Evolutionary conservation across 1,284 basidiomycete species (phyloP).

Genomic region (Inonotus obliquus): DNA sequence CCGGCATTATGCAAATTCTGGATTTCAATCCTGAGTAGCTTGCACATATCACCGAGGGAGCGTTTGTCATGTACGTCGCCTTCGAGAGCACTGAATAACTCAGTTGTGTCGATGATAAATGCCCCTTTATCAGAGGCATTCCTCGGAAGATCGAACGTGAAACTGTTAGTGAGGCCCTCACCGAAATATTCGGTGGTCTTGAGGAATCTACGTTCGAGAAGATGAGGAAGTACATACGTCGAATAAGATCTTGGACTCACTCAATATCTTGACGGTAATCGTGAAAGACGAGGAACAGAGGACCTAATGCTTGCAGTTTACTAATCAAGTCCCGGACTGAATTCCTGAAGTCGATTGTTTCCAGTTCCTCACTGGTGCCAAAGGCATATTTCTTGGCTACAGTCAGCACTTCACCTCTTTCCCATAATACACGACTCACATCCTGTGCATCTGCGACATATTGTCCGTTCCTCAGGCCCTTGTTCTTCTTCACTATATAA

Average conservation of each 20-base stretch:
- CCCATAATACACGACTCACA: constrained; percentile 33
- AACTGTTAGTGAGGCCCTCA: constrained; percentile 44
- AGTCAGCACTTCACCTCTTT: background rate
- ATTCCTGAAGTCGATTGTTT: constrained; percentile 45
- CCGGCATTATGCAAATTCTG: constrained; percentile 75
- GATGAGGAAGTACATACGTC: background rate
- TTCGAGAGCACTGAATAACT: constrained; percentile 65
- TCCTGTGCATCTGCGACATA: constrained; percentile 60
- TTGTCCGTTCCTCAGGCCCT: constrained; percentile 48
- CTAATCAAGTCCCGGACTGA: constrained; percentile 48
- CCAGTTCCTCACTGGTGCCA: constrained; percentile 52
- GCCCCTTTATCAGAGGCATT: constrained; percentile 44
- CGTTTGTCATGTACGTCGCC: constrained; percentile 48
- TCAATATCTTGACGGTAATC: constrained; percentile 71
- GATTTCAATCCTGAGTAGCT: constrained; percentile 53
- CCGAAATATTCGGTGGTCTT: constrained; percentile 53
- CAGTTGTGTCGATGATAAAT: constrained; percentile 68
- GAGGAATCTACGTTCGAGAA: background rate
- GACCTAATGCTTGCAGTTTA: constrained; percentile 40
- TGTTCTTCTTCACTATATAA: constrained; percentile 60
- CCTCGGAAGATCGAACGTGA: constrained; percentile 54
- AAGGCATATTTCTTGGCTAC: constrained; percentile 52
- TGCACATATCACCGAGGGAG: constrained; percentile 54
- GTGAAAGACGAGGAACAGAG: constrained; percentile 76
- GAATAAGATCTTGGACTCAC: constrained; percentile 32